Evolutionary conservation across 441 rosid genomes (phyloP).

Genomic region (Omphalea diandra): DNA sequence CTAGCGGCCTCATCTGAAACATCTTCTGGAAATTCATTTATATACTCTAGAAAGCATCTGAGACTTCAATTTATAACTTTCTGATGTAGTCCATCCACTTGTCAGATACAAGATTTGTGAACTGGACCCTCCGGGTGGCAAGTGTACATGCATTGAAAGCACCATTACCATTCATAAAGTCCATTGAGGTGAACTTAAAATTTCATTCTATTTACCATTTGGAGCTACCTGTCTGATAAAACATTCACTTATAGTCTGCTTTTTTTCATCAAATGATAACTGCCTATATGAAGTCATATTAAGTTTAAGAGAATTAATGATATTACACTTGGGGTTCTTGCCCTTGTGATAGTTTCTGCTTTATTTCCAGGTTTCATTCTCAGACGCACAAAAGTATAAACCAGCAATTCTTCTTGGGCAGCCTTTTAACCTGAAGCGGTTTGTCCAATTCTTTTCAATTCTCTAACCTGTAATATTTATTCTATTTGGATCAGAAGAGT

Average conservation of each 20-base stretch:
- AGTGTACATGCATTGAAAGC: constrained; percentile 73
- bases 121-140: constrained; percentile 80
- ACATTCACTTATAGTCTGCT: not conserved
- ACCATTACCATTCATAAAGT: constrained; percentile 73
- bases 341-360: constrained; percentile 15
- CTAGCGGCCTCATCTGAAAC: not conserved
- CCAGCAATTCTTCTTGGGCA: constrained; percentile 63
- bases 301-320: not conserved
- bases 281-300: not conserved
- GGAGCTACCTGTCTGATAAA: not conserved
- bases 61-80: constrained; percentile 19
- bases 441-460: constrained; percentile 13
- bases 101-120: constrained; percentile 70
- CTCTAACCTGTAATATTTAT: not conserved
- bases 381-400: constrained; percentile 66
- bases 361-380: constrained; percentile 63
- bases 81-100: constrained; percentile 22
- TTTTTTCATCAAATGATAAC: not conserved
- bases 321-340: not conserved
- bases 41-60: not conserved
- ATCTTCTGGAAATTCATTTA: constrained; percentile 5
- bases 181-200: constrained; percentile 63
- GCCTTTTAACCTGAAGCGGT: constrained; percentile 86
- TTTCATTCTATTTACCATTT: not conserved
- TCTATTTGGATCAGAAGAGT: not conserved